Conservation (phyloP, 202 grass and related monocot genomes). For the Panicum hallii region DNA sequence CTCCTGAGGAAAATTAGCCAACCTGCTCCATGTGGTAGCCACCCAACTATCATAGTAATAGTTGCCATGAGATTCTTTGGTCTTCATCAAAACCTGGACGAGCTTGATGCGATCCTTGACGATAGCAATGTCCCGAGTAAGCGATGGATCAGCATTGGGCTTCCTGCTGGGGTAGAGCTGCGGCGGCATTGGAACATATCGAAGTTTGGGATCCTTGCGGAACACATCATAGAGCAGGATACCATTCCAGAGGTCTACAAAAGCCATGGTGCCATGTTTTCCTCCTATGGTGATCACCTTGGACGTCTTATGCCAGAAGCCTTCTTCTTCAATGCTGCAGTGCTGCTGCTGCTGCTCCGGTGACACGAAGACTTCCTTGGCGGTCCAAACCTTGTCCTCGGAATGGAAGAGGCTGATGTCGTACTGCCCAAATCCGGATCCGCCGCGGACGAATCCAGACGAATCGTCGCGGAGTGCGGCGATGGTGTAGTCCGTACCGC, state of each 20-base stretch:
- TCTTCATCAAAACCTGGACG: background rate
- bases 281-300: background rate
- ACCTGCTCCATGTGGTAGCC: background rate
- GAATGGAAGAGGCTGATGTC: background rate
- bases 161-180: background rate
- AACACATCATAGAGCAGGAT: conserved; percentile 6
- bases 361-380: background rate
- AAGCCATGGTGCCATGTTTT: conserved; percentile 11
- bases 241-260: conserved; percentile 9
- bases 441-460: background rate
- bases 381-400: background rate
- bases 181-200: background rate
- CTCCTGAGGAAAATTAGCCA: background rate
- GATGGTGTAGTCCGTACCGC: background rate
- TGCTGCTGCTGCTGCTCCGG: background rate
- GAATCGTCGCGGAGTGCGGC: background rate
- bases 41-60: background rate
- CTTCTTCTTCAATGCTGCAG: background rate
- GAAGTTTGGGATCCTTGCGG: background rate
- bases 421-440: background rate
- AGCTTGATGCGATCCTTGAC: background rate
- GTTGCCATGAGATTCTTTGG: no score
- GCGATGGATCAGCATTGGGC: background rate
- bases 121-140: background rate
- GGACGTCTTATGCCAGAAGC: background rate